Conservation (phyloP, 2,329 filamentous ascomycete species). For the Fusarium pininemorale region DNA sequence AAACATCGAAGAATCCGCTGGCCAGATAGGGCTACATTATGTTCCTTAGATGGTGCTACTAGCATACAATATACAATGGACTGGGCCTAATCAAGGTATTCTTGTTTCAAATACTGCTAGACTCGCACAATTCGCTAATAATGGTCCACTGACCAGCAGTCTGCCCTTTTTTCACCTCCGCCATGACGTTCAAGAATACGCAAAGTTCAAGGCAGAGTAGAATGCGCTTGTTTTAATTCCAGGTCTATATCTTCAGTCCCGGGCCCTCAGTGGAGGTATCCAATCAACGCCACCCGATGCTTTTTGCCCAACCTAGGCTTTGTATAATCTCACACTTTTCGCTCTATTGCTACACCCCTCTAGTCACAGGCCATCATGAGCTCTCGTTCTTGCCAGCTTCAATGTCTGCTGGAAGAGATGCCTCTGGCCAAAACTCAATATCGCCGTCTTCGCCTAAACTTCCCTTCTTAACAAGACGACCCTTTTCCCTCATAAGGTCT, state of each 20-base stretch:
- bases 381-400: conserved; percentile 22
- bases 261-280: conserved; percentile 24
- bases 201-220: not conserved
- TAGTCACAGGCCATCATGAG: not conserved
- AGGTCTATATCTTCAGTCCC: not conserved
- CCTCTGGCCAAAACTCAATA: conserved; percentile 90
- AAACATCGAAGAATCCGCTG: not conserved
- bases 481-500: conserved; percentile 79
- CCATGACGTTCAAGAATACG: too few relatives aligned
- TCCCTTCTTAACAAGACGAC: conserved; percentile 76
- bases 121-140: too few relatives aligned
- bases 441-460: conserved; percentile 81
- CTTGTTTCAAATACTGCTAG: not conserved
- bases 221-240: not conserved
- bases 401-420: conserved; percentile 46
- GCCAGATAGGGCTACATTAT: not conserved
- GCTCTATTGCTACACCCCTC: not conserved
- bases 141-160: not conserved
- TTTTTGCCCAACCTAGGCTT: conserved; percentile 17
- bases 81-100: not conserved
- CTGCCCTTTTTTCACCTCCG: not conserved
- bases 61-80: not conserved
- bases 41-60: too few relatives aligned
- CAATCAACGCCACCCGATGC: conserved; percentile 35
- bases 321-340: conserved; percentile 16